Base-by-base conservation (phyloP, 306 rosid genomes). In the Corylus heterophylla region DNA sequence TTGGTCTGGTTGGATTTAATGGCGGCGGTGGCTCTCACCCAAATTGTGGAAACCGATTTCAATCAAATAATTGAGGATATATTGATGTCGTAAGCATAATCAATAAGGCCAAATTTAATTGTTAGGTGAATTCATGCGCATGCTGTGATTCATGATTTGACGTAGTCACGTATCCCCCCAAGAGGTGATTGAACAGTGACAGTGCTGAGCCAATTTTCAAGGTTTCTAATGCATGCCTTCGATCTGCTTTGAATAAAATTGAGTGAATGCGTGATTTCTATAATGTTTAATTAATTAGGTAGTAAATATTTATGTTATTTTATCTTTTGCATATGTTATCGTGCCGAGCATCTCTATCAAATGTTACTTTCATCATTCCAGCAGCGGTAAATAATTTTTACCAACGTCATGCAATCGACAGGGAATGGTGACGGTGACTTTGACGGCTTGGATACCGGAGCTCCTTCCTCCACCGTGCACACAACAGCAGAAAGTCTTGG, bases 381-480 rank as follows among this genome's bases (percentile, higher is more conserved):
- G 22, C 10, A 29, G 31, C 31, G 1, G 31, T 29, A 31, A 31
- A 31, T 31, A 31, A 31, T 31, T 31, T 31, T 31, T 31, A 31
- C 35, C 35, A 31, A 31, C 35, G 35, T 31, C 2, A 1, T 31
- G 35, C 35, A 31, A 45, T 67, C 51, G 59, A 45, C 83, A 94
- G 98, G 98, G 97, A 29, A 89, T 95, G 97, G 22, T 76, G 11
- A 61, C 80, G 3, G 76, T 95, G 69, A 92, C 97, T 5, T 18
- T 93, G 58, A 89, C 98, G 17, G 85, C 94, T 0, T 88, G 92
- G 94, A 18, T 93, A 58, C 89, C 90, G 8, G 5, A 76, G 42
- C 82, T 95, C 12, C 98, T 86, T 71, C 98, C 98, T 39, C 81
- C 87, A 8, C 42, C 81, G 2, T 95, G 98, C 54, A 55, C 73